Base-by-base conservation (phyloP, 352 stramenopile genomes). In the Lagenidium sp. region DNA sequence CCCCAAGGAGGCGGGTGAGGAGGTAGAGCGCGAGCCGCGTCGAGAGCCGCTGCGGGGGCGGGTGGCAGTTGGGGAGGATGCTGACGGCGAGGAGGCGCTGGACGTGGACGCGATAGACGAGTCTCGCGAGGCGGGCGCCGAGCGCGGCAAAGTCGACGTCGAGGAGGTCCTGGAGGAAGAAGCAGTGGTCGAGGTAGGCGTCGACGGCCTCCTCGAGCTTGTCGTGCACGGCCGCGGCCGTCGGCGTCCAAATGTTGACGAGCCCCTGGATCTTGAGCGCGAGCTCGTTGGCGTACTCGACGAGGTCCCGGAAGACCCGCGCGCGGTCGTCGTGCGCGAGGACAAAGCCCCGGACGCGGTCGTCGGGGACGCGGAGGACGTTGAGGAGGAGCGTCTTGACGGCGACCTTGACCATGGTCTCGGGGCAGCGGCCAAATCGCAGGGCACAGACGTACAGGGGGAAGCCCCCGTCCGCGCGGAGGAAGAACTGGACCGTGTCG, bases 401-500 rank as follows among this genome's bases (percentile, higher is more conserved):
- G 4, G 81, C 81, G 13, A 89, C 79, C 40, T 91, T 80, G 34
- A 94, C 65, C 78, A 91, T 90, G 26, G 71, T 84, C 54, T 94
- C 81, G 11, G 68, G 53, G 57, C 76, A 89, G 1, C 76, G 55
- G 18, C 73, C 63, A 43, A 94, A 91, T 30, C 50, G 44, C 28
- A 94, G 57, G 34, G 81, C 81, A 23, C 83, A 65, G 26, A 72
- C 55, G 49, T 90, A 91, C 5, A 94, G 47, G 36, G 81, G 77
- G 55, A 94, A 94, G 23, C 57, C 47, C 12, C 45, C 35, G 40
- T 65, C 57, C 16, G 65, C 65, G 55, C 84, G 68, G 36, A 94
- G 74, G 44, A 95, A 95, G 63, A 95, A 95, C 59, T 95, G 83
- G 39, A 95, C 83, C 20, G 83, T 94, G 47, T 94, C 77, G 20